Evolutionary conservation across 2,329 filamentous ascomycete species (phyloP), one percentile per base, ranked within the genome.

Genomic region (Hypoxylon rubiginosum): DNA sequence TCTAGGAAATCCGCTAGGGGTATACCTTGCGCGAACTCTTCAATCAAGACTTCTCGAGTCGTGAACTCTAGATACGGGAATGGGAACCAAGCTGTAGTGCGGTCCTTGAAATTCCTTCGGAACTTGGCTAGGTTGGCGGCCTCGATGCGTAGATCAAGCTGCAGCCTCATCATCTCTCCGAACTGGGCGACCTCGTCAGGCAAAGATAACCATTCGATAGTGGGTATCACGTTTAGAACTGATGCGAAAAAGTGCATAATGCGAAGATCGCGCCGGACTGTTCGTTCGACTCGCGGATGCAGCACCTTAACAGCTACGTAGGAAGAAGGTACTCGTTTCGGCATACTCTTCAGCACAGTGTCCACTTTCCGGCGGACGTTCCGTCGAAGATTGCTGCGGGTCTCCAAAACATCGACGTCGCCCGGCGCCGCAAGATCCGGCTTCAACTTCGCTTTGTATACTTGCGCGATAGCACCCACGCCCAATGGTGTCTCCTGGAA

Each of bases 141-240:
- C 79, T 99, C 96, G 66, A 98, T 98, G 56, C 96, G 91, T 36
- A 99, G 85, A 79, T 99, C 96, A 2, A 99, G 85, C 77, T 99
- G 96, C n/a, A 98, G 83, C 74, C 91, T 91, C 96, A 99, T 99
- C 96, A 99, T 99, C 76, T 97, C 92, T 24, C 94, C 95, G 75
- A 99, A 99, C 75, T 98, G 94, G 13, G 85, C 81, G 2, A 98
- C 96, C 78, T 99, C 96, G 72, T 97, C 95, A 0, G 96, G 96
- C 8, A 99, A 88, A 0, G 95, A 97, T 5, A 99, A 85, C 96
- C 96, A 99, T 79, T 98, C 93, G 76, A 99, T 96, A 0, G 94
- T 97, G 0, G 96, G 96, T 32, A 99, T 91, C 1, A 87, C 82
- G 79, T 98, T 97, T 71, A 99, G 90, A 5, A 92, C 75, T 0